Conservation (phyloP, 1,139 yeast species). For the Yamadazyma sp. region DNA sequence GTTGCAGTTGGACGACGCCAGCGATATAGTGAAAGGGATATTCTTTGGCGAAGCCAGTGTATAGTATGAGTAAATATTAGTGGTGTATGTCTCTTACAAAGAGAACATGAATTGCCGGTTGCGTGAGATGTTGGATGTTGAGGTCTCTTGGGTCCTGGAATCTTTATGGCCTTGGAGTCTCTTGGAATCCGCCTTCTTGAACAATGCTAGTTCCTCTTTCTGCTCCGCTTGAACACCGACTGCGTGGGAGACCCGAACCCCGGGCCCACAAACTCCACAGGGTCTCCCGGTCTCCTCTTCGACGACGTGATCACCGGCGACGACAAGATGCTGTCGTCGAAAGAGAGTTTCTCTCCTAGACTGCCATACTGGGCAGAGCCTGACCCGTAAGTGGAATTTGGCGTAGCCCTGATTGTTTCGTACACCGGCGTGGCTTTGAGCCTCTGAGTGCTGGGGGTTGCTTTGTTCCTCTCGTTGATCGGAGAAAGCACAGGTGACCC, state of each 20-base stretch:
- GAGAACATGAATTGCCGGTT: too few relatives aligned
- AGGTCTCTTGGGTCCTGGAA: too few relatives aligned
- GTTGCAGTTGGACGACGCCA: conserved; percentile 52
- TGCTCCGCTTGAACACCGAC: conserved; percentile 1
- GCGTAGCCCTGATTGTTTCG: not conserved
- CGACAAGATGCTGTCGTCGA: conserved; percentile 9
- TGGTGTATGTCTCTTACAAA: too few relatives aligned
- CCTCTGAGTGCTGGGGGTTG: not conserved
- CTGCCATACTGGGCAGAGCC: not conserved
- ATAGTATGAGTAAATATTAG: too few relatives aligned
- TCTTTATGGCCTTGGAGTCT: too few relatives aligned
- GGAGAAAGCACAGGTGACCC: conserved; percentile 10
- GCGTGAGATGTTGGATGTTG: too few relatives aligned
- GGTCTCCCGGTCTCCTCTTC: conserved; percentile 34
- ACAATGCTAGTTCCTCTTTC: not conserved
- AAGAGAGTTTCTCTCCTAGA: conserved; percentile 1
- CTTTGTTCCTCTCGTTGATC: conserved; percentile 1
- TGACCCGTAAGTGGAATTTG: not conserved
- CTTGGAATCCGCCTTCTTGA: too few relatives aligned
- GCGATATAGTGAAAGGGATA: conserved; percentile 63
- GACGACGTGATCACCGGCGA: conserved; percentile 20
- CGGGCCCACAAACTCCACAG: conserved; percentile 29
- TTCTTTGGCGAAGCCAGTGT: conserved; percentile 65
- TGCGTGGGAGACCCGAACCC: conserved; percentile 4
- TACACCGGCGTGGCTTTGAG: not conserved